Evolutionary conservation across 202 grass and related monocot species (phyloP).

Genomic region (Thinopyrum obtusiflorum): DNA sequence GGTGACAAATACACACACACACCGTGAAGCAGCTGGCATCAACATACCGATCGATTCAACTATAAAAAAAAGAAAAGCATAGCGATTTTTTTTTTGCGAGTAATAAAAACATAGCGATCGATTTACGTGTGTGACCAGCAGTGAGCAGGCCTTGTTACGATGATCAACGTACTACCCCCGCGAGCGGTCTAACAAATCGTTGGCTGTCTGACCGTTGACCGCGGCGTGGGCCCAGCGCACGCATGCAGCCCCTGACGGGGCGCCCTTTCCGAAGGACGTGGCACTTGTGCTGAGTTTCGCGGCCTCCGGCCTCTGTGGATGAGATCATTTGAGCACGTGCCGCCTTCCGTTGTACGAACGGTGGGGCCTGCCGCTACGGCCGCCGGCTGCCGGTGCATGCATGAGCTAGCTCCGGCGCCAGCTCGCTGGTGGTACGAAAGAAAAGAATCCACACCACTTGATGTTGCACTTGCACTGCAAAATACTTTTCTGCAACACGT

Average conservation of each 20-base stretch:
- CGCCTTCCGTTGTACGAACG: not conserved
- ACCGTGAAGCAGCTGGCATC: not conserved
- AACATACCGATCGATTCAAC: not conserved
- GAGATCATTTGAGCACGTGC: not conserved
- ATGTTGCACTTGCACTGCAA: not conserved
- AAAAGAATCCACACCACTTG: not conserved
- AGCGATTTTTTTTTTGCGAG: too few relatives aligned
- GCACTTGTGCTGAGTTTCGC: not conserved
- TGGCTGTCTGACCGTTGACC: not conserved
- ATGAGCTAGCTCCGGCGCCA: not conserved
- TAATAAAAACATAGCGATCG: too few relatives aligned
- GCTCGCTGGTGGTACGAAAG: not conserved
- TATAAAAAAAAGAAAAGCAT: too few relatives aligned
- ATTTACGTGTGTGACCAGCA: not conserved
- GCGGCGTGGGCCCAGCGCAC: not conserved
- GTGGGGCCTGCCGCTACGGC: not conserved
- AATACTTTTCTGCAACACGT: not conserved
- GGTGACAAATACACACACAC: not conserved
- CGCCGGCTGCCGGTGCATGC: not conserved
- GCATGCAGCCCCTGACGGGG: not conserved
- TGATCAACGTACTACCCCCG: not conserved
- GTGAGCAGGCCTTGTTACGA: too few relatives aligned
- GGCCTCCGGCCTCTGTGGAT: not conserved
- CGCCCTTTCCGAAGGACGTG: not conserved
- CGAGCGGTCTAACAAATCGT: not conserved